Evolutionary conservation across 768 basidiomycete genomes (phyloP), one percentile per base, ranked within the genome.

Genomic region (Mycena alexandri): DNA sequence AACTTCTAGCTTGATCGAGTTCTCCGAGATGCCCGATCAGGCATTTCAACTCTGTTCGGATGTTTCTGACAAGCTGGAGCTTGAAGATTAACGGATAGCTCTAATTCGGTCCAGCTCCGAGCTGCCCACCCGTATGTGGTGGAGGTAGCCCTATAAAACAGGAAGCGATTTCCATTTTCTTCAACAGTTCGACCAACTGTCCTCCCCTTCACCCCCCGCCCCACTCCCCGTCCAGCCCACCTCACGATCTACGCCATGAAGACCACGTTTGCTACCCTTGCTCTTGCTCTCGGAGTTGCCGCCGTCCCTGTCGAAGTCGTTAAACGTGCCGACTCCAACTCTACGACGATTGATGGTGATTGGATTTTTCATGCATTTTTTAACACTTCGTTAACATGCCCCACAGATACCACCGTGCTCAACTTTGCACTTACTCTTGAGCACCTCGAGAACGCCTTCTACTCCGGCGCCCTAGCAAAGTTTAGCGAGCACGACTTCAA

Each of bases 351-450:
- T 25, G 51, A 60, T 47, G 58, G 64, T 64, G 7, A 33, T 24
- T n/a, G n/a, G n/a, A n/a, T n/a, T n/a, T n/a, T n/a, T 42, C 19
- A 50, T n/a, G n/a, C n/a, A n/a, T n/a, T n/a, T n/a, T n/a, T 66
- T 1, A 16, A 19, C 29, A 29, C 41, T 4, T n/a, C 38, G 17
- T 29, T 41, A 29, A 22, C 24, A 34, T 25, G 5, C 36, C 29
- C 25, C 29, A 16, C 57, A 75, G 76, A 75, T 54, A 48, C 69
- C 21, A 73, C 69, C 7, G 65, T 84, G 44, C 79, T 87, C 22
- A 82, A 85, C 67, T 82, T 77, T 48, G 82, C 84, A 0, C 77
- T 86, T 53, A 81, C 80, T 4, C 76, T 86, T 46, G 84, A 85
- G 71, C 79, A 84, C 57, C 75, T 88, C 22, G 81, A 83, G 68